Percentiles rank a stretch among this genome's conserved stretches.
These are phyloP conservation scores for Myxozyma neotropica DNA, from an alignment of 805 yeast genomes.

Conservation along the genomic window DNA sequence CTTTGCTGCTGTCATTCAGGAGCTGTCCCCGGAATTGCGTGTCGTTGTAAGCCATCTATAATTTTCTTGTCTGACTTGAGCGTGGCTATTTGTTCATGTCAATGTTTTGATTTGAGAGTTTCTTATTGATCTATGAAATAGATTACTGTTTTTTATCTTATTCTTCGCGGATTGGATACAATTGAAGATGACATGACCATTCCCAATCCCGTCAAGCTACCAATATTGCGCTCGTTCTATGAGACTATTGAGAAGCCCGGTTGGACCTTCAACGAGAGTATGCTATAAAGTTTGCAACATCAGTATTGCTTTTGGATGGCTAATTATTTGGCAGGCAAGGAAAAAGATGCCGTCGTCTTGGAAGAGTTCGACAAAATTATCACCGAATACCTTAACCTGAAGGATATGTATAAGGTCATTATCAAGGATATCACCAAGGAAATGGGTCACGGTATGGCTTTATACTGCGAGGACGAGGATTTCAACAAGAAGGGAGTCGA, in stretches of 20 bases:
- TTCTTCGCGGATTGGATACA: constrained; percentile 90
- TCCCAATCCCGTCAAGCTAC: constrained; percentile 68
- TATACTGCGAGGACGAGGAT: constrained; percentile 69
- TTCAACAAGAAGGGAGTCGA: constrained; percentile 78
- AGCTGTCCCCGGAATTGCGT: constrained; percentile 86
- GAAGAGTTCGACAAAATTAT: constrained; percentile 75
- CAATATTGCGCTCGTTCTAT: constrained; percentile 69
- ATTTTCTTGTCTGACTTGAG: too few species aligned
- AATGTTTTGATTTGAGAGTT: too few species aligned
- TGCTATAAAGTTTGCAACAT: background rate
- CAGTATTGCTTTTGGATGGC: background rate
- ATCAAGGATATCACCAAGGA: constrained; percentile 73
- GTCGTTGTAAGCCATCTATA: constrained; percentile 53
- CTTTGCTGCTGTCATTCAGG: constrained; percentile 90
- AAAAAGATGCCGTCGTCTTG: constrained; percentile 78
- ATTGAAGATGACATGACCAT: constrained; percentile 95
- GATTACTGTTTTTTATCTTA: constrained; percentile 75
- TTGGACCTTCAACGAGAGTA: constrained; percentile 78
- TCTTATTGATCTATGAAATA: background rate
- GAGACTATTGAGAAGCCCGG: constrained; percentile 61
- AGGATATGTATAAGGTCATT: constrained; percentile 74
- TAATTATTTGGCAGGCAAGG: constrained; percentile 53
- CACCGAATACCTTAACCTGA: constrained; percentile 69
- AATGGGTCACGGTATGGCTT: constrained; percentile 99
- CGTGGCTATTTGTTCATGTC: background rate